Percentiles rank a stretch among this genome's conserved stretches.
These are phyloP conservation scores for Wickerhamomyces ciferrii DNA, from an alignment of 805 yeast genomes.

Conservation along the genomic window DNA sequence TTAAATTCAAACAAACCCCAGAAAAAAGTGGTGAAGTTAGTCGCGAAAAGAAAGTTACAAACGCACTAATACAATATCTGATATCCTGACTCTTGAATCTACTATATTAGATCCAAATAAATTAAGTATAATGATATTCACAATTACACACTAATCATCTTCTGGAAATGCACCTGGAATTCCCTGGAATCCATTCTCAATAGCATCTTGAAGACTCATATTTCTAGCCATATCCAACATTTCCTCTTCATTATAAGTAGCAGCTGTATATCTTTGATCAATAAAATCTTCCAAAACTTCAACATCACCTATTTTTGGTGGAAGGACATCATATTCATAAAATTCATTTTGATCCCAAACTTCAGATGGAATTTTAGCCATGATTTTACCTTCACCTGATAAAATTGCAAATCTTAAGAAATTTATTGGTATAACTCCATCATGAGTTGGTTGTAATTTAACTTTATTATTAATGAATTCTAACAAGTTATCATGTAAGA, in stretches of 20 bases:
- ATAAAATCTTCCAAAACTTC: constrained; percentile 29
- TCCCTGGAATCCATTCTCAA: background rate
- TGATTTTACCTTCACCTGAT: constrained; percentile 64
- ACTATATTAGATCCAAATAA: too few species aligned
- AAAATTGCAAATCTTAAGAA: constrained; percentile 62
- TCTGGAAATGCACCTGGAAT: background rate
- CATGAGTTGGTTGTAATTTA: constrained; percentile 11
- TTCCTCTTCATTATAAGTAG: constrained; percentile 15
- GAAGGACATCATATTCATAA: constrained; percentile 67
- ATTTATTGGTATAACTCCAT: constrained; percentile 45
- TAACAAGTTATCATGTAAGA: constrained; percentile 39
- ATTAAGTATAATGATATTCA: too few species aligned
- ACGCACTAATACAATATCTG: too few species aligned
- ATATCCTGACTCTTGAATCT: too few species aligned
- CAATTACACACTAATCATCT: background rate
- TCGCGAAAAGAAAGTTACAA: background rate
- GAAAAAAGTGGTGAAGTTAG: background rate
- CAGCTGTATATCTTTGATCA: constrained; percentile 23
- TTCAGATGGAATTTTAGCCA: constrained; percentile 61
- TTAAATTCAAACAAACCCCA: background rate
- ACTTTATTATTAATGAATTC: constrained; percentile 14
- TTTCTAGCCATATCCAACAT: constrained; percentile 21
- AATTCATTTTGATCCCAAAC: constrained; percentile 60
- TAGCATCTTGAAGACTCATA: constrained; percentile 19
- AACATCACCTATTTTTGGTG: constrained; percentile 48